Percentiles rank a stretch among this genome's conserved stretches.
phyloP scores from a whole-genome alignment of 805 yeast species.

The Pichia occidentalis region DNA sequence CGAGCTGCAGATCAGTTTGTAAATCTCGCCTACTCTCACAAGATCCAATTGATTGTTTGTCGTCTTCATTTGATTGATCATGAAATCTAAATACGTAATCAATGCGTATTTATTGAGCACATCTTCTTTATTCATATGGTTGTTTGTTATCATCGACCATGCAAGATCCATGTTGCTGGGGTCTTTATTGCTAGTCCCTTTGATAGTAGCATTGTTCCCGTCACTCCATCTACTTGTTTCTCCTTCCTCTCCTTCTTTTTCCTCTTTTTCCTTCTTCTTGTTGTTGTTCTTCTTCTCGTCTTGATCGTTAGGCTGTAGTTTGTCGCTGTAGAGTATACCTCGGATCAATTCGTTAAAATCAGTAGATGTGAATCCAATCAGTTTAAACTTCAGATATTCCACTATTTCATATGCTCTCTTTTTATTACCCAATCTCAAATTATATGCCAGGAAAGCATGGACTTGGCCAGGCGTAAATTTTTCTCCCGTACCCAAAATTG shows the following conservation, averaged over 20 bases:
- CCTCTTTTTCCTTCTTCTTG: not conserved
- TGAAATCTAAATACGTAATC: constrained; percentile 25
- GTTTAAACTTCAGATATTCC: constrained; percentile 21
- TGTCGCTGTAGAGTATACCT: constrained; percentile 19
- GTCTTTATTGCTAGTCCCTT: not conserved
- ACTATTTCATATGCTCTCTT: constrained; percentile 27
- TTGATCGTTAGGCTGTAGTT: not conserved
- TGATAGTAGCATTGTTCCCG: no score
- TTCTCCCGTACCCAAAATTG: constrained; percentile 14
- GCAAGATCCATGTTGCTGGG: constrained; percentile 16
- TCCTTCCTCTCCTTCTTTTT: not conserved
- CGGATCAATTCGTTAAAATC: constrained; percentile 30
- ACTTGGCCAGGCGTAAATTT: constrained; percentile 26
- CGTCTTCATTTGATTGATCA: constrained; percentile 18
- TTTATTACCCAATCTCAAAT: constrained; percentile 23
- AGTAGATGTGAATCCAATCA: constrained; percentile 20
- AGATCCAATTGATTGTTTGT: constrained; percentile 17
- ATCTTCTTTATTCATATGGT: constrained; percentile 10
- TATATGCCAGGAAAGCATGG: constrained; percentile 25
- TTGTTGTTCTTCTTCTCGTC: no score
- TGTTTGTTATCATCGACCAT: constrained; percentile 25
- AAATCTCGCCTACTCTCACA: constrained; percentile 21
- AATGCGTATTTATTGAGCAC: constrained; percentile 23
- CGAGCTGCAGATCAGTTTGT: constrained; percentile 11
- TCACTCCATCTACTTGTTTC: no score